Percentiles rank a stretch among this genome's conserved stretches.
phyloP scores from a whole-genome alignment of 2,329 filamentous ascomycete genomes.

The Paecilomyces sp. region DNA sequence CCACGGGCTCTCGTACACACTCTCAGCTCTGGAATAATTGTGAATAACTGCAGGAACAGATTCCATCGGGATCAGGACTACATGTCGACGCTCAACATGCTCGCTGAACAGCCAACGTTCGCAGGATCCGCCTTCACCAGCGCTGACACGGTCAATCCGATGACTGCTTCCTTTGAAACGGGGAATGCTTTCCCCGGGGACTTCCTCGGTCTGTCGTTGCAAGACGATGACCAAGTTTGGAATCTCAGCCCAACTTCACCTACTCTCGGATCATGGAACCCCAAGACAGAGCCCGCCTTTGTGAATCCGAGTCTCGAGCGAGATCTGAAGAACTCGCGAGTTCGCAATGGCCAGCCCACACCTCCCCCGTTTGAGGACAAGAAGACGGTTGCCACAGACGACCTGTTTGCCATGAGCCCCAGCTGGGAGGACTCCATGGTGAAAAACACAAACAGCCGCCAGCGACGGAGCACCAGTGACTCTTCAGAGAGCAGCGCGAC shows the following conservation, averaged over 20 bases:
- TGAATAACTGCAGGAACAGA: neutral
- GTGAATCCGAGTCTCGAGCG: slow-evolving; percentile 19
- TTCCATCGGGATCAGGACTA: neutral
- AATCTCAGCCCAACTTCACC: slow-evolving; percentile 22
- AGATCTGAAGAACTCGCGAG: slow-evolving; percentile 26
- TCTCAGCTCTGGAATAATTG: neutral
- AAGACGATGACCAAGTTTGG: slow-evolving; percentile 25
- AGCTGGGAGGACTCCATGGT: slow-evolving; percentile 2
- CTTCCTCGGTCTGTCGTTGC: slow-evolving; percentile 20
- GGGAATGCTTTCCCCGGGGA: slow-evolving; percentile 17
- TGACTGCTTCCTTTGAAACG: slow-evolving; percentile 10
- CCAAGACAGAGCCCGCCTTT: slow-evolving; percentile 18
- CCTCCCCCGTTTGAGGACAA: slow-evolving; percentile 27
- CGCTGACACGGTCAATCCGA: slow-evolving; percentile 8
- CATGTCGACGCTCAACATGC: slow-evolving; percentile 16
- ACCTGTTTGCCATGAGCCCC: slow-evolving; percentile 3
- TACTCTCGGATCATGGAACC: slow-evolving; percentile 17
- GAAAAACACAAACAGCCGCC: neutral
- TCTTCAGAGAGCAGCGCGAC: slow-evolving; percentile 9
- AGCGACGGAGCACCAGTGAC: slow-evolving; percentile 6
- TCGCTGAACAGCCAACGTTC: slow-evolving; percentile 11
- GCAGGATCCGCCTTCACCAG: slow-evolving; percentile 8
- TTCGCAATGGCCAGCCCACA: slow-evolving; percentile 32
- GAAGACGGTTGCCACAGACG: slow-evolving; percentile 1
- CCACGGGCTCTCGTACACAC: neutral